Evolutionary conservation across 306 rosid species (phyloP).

Genomic region (Acmispon strigosus): DNA sequence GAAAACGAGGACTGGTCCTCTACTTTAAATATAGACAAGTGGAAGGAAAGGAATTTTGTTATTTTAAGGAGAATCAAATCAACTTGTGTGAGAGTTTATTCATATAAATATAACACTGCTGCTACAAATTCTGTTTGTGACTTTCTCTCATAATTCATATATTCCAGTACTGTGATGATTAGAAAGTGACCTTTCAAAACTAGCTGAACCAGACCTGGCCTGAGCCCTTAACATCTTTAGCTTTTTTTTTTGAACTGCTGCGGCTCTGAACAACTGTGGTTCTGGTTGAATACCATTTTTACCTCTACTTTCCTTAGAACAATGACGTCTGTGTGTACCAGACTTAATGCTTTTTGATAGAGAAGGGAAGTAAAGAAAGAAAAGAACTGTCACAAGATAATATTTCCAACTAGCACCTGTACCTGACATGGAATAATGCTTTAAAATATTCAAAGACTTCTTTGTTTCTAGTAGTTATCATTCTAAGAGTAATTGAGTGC

Average conservation of each 20-base stretch:
- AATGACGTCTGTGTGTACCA: slow-evolving; percentile 28
- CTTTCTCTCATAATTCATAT: slow-evolving; percentile 19
- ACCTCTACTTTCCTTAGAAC: slow-evolving; percentile 18
- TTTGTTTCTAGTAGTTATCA: slow-evolving; percentile 23
- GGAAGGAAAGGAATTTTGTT: neutral
- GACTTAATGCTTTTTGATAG: slow-evolving; percentile 17
- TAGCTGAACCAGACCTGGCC: slow-evolving; percentile 29
- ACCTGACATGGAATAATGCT: slow-evolving; percentile 44
- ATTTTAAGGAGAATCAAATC: neutral
- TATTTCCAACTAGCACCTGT: slow-evolving; percentile 43
- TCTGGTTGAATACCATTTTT: slow-evolving; percentile 35
- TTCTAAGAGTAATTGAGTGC: slow-evolving; percentile 26
- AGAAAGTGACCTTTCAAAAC: slow-evolving; percentile 37
- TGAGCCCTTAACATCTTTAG: slow-evolving; percentile 45
- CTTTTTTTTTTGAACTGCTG: slow-evolving; percentile 42
- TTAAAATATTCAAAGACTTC: slow-evolving; percentile 23
- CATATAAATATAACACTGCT: slow-evolving; percentile 14
- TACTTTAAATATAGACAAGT: neutral
- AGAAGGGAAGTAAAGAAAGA: slow-evolving; percentile 33
- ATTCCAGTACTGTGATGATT: slow-evolving; percentile 40
- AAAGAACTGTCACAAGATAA: slow-evolving; percentile 31
- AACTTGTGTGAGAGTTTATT: slow-evolving; percentile 1
- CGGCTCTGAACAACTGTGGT: slow-evolving; percentile 30
- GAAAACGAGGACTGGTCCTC: slow-evolving; percentile 13
- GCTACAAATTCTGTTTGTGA: slow-evolving; percentile 15